Base-by-base conservation (phyloP, 106 monocot species). In the Dendrobium officinale region DNA sequence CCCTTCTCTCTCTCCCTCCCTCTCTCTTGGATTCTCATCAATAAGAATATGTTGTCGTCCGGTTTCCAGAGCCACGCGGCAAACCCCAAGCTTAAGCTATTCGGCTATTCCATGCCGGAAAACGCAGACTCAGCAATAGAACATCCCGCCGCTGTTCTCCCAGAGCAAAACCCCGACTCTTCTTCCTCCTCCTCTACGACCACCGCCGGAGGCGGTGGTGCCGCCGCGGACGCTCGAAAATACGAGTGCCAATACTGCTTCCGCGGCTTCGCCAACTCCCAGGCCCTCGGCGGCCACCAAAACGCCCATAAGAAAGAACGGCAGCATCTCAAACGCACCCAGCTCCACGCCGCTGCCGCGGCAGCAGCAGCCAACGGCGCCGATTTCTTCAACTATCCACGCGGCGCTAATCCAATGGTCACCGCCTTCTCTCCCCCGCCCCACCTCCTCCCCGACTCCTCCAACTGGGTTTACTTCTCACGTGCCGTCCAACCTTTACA, bases 211-310 rank as follows among this genome's bases (percentile, higher is more conserved):
- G 51, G 51, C 51, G 16, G 2, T 3, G 51, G 15, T 11, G 11
- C 48, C 10, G 47, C 55, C 6, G 55, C 11, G 29, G 84, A 82
- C 44, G 74, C 26, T 2, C 29, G 80, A 54, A 89, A 86, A 68
- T 89, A 78, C 78, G 86, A 86, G 84, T 89, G 89, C 80, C 89
- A 89, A 73, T 89, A 89, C 80, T 89, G 89, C 82, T 85, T 72
- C 72, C 76, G 89, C 20, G 85, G 82, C 70, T 84, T 84, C 64
- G 79, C 84, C 47, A 84, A 80, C 70, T 85, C 85, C 7, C 85
- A 85, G 64, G 85, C 85, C 15, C 72, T 85, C 15, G 85, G 85
- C 24, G 85, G 81, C 75, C 85, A 85, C 81, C 85, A 85, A 70
- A 85, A 85, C 73, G 85, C 85, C 31, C 85, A 85, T 77, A 85